Evolutionary conservation across 257 asterid genomes (phyloP).

Genomic region (Linderniella brevidens): DNA sequence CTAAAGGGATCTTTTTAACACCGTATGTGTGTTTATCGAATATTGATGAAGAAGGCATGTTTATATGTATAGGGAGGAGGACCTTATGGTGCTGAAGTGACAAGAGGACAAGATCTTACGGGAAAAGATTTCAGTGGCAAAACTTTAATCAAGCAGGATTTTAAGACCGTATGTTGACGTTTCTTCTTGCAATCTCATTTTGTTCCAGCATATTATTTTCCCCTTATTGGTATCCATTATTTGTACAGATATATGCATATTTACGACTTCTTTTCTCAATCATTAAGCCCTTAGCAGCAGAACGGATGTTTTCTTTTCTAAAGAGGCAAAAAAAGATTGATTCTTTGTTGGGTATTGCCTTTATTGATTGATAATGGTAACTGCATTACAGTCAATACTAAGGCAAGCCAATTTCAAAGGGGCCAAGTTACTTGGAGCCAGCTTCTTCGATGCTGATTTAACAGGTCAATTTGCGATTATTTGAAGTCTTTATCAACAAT

Average conservation of each 20-base stretch:
- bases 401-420: constrained; percentile 94
- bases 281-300: too few relatives aligned
- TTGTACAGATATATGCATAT: background rate
- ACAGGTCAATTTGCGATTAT: constrained; percentile 36
- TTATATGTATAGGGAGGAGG: constrained; percentile 64
- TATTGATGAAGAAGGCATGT: too few relatives aligned
- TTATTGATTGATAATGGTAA: too few relatives aligned
- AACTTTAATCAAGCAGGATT: constrained; percentile 76
- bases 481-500: too few relatives aligned
- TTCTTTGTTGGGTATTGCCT: too few relatives aligned
- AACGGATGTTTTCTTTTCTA: too few relatives aligned
- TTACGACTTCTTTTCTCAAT: background rate
- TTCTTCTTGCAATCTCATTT: background rate
- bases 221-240: too few relatives aligned
- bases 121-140: constrained; percentile 87
- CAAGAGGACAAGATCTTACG: constrained; percentile 91
- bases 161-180: constrained; percentile 48
- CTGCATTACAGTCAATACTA: constrained; percentile 52
- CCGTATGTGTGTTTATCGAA: too few relatives aligned
- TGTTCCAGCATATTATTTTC: constrained; percentile 6
- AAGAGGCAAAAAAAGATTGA: too few relatives aligned
- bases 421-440: constrained; percentile 81
- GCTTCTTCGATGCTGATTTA: constrained; percentile 97
- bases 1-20: background rate
- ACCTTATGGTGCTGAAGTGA: constrained; percentile 85